phyloP scores from a whole-genome alignment of 352 stramenopile species.

The Phytopythium mirpurense region DNA sequence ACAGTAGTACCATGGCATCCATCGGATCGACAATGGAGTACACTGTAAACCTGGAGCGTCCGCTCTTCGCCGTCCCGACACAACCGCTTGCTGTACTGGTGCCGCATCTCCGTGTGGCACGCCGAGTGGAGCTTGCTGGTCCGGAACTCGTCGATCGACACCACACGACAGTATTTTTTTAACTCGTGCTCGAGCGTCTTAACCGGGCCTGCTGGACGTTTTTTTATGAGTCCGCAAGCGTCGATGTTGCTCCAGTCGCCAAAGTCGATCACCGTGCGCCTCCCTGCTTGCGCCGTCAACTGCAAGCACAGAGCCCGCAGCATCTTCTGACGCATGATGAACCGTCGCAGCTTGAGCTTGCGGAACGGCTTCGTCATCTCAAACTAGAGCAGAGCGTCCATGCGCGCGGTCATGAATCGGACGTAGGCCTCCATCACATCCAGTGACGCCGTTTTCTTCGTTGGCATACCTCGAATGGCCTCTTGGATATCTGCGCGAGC shows the following conservation, averaged over 20 bases:
- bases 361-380: constrained; percentile 12
- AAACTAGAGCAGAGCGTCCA: constrained; percentile 10
- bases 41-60: too few species aligned
- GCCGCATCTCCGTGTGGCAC: too few species aligned
- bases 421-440: constrained; percentile 8
- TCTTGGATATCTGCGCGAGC: constrained; percentile 1
- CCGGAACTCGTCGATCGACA: too few species aligned
- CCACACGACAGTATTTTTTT: too few species aligned
- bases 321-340: constrained; percentile 10
- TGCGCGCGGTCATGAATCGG: constrained; percentile 6
- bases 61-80: too few species aligned
- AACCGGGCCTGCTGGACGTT: background rate
- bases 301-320: constrained; percentile 7
- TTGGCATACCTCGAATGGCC: constrained; percentile 10
- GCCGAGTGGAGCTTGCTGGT: too few species aligned
- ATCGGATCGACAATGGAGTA: too few species aligned
- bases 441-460: constrained; percentile 13
- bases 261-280: constrained; percentile 12
- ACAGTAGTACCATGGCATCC: too few species aligned
- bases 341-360: constrained; percentile 10
- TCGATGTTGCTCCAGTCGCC: constrained; percentile 13
- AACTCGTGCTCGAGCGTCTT: too few species aligned
- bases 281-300: constrained; percentile 1
- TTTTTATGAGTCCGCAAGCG: constrained; percentile 10
- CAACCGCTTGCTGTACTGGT: too few species aligned